Evolutionary conservation across 306 rosid genomes (phyloP).

Genomic region (Boehmeria nivea): DNA sequence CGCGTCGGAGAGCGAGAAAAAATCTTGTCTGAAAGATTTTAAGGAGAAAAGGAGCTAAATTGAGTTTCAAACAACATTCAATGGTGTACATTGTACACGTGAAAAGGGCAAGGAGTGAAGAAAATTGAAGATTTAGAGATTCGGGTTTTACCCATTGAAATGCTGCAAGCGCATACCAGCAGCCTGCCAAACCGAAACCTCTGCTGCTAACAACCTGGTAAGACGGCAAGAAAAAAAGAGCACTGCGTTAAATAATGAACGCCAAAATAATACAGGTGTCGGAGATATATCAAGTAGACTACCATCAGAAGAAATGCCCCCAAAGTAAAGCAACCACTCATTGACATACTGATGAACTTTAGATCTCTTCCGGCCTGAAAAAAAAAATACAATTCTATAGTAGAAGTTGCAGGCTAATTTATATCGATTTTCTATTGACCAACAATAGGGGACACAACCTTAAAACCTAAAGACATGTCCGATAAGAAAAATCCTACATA

Average conservation of each 20-base stretch:
- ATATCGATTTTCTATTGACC: too few species aligned
- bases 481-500: neutral
- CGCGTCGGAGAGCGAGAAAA: conserved; percentile 50
- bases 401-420: too few species aligned
- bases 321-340: conserved; percentile 62
- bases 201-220: conserved; percentile 53
- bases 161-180: conserved; percentile 66
- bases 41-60: neutral
- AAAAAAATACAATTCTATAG: neutral
- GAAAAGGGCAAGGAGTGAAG: neutral
- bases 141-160: conserved; percentile 77
- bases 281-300: conserved; percentile 12
- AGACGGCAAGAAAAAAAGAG: conserved; percentile 10
- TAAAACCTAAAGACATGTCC: too few species aligned
- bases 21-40: conserved; percentile 22
- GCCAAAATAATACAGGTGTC: too few species aligned
- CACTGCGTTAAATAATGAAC: too few species aligned
- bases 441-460: neutral
- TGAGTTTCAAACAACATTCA: neutral
- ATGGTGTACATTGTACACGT: too few species aligned
- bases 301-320: conserved; percentile 59
- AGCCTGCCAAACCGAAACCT: conserved; percentile 65
- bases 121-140: conserved; percentile 6
- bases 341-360: conserved; percentile 63
- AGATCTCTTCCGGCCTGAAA: conserved; percentile 93